Evolutionary conservation across 768 basidiomycete species (phyloP).

Genomic region (Phylloporus scabripes): DNA sequence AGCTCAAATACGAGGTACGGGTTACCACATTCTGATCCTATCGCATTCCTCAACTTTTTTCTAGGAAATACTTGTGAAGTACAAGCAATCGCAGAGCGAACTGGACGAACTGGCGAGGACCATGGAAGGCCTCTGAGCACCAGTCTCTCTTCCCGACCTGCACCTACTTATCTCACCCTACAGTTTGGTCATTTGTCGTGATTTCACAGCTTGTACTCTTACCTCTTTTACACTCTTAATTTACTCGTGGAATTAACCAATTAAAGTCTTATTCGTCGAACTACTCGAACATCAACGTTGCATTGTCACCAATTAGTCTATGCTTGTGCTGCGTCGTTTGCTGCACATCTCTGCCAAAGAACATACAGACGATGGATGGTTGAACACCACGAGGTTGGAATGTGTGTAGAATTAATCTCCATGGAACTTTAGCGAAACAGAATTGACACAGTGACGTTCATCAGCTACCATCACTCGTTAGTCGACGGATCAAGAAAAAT

Average conservation of each 20-base stretch:
- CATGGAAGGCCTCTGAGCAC: conserved; percentile 64
- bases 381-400: neutral
- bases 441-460: conserved; percentile 89
- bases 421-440: conserved; percentile 74
- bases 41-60: conserved; percentile 5
- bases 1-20: conserved; percentile 90
- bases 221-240: conserved; percentile 20
- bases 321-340: too few species aligned
- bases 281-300: neutral
- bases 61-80: conserved; percentile 70
- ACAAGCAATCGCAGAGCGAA: conserved; percentile 67
- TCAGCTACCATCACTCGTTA: conserved; percentile 44
- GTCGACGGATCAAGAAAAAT: neutral
- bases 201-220: conserved; percentile 20
- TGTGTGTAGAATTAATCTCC: conserved; percentile 26
- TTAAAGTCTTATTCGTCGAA: conserved; percentile 2
- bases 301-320: neutral
- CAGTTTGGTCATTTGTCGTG: conserved; percentile 11
- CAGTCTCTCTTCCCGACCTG: neutral
- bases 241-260: conserved; percentile 16
- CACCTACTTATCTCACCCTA: conserved; percentile 8
- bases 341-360: too few species aligned
- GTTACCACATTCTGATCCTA: neutral
- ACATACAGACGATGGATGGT: neutral
- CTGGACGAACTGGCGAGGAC: conserved; percentile 74